These are phyloP conservation scores for Tetrahymena thermophila DNA, from an alignment of 73 alveolate species.

Conservation along the genomic window DNA sequence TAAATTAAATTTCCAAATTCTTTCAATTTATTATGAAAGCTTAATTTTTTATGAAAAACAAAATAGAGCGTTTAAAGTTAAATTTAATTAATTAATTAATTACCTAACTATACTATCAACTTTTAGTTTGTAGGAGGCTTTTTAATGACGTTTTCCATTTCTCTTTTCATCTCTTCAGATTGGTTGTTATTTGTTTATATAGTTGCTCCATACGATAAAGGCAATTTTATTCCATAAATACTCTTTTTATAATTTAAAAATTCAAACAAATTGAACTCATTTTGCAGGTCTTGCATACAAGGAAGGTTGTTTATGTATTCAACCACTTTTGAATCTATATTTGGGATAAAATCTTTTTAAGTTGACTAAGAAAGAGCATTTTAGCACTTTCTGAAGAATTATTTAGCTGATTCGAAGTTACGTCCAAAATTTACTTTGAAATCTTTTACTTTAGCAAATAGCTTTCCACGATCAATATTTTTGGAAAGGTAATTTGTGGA, in stretches of 20 bases:
- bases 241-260: constrained; percentile 2
- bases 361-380: constrained; percentile 5
- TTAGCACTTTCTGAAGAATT: not conserved
- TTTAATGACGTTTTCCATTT: not conserved
- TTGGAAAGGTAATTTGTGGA: constrained; percentile 22
- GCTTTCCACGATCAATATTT: not conserved
- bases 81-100: not conserved
- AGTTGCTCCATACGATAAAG: constrained; percentile 39
- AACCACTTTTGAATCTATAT: not conserved
- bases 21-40: too few relatives aligned
- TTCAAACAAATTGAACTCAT: constrained; percentile 13
- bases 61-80: not conserved
- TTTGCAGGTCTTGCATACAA: not conserved
- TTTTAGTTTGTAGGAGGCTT: not conserved
- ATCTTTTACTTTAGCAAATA: not conserved
- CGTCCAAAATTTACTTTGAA: constrained; percentile 2
- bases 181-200: not conserved
- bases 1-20: not conserved
- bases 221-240: constrained; percentile 28
- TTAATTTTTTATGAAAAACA: not conserved
- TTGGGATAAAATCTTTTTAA: constrained; percentile 9
- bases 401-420: not conserved
- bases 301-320: constrained; percentile 26
- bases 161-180: constrained; percentile 4
- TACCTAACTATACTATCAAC: not conserved